Evolutionary conservation across 495 filamentous ascomycete species (phyloP).

Genomic region (Gamarada debralockiae): DNA sequence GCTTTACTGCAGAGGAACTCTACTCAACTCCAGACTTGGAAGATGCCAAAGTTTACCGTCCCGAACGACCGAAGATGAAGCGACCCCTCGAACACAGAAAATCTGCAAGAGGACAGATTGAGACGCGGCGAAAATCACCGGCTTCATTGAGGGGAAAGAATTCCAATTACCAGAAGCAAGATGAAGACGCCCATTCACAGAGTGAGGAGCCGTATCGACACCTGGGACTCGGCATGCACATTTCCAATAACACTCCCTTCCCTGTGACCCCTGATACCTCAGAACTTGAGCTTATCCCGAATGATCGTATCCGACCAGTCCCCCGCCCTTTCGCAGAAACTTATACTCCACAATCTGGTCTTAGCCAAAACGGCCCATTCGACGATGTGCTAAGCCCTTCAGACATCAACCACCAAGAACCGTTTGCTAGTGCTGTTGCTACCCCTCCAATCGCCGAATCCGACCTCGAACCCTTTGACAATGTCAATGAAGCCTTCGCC

Average conservation of each 20-base stretch:
- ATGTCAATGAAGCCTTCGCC: constrained; percentile 38
- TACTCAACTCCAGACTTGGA: neutral
- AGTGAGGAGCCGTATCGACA: neutral
- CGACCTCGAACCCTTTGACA: constrained; percentile 45
- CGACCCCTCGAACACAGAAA: constrained; percentile 5
- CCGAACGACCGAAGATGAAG: neutral
- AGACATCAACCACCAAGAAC: constrained; percentile 33
- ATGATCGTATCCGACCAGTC: constrained; percentile 1
- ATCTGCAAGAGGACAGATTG: neutral
- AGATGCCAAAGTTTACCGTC: constrained; percentile 1
- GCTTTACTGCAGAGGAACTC: neutral
- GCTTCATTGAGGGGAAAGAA: neutral
- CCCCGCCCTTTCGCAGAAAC: constrained; percentile 9
- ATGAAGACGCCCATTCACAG: neutral
- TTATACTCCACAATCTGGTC: constrained; percentile 30
- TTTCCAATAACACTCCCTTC: constrained; percentile 26
- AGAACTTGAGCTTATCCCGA: constrained; percentile 33
- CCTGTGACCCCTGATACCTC: constrained; percentile 46
- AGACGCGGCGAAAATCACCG: neutral
- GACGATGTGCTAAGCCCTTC: constrained; percentile 42
- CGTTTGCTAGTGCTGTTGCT: constrained; percentile 49
- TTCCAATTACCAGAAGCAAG: neutral
- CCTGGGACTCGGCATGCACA: constrained; percentile 20
- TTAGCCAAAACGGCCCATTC: constrained; percentile 42
- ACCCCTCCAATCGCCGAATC: constrained; percentile 53